Base-by-base conservation (phyloP, 2,329 filamentous ascomycete species). In the Colletotrichum theobromicola region DNA sequence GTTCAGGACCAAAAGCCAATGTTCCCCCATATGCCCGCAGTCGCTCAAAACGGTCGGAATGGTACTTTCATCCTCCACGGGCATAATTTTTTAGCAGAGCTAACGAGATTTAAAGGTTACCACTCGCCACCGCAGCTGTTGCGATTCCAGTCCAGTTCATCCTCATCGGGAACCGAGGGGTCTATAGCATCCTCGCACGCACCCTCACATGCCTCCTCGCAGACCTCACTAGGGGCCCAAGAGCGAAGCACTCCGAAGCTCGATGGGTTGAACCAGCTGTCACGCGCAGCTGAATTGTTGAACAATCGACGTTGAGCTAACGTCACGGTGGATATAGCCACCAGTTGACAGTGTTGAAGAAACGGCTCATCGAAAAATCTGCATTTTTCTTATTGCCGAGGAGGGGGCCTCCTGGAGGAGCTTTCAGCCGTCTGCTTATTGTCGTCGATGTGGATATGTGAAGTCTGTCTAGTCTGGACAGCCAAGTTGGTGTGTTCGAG, bases 251-350 rank as follows among this genome's bases (percentile, higher is more conserved):
- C 75, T 15, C 37, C 69, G 18, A 74, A 67, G 5, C 81, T 92
- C 24, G 90, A 92, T 75, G 90, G 90, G 3, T 90, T 93, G 82
- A 90, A 86, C 74, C 90, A 90, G 8, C 82, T 93, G 13, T 80
- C 92, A 2, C 86, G 85, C 75, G 91, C 91, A 12, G 90, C 90
- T 35, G 90, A 92, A 77, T 89, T 92, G 75, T 89, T 92, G 50
- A 88, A 88, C 72, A 86, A 87, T 55, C 83, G 85, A 66, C 37
- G 50, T 34, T 53, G 70, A 18, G 42, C 12, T 35, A 15, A 28
- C 18, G 15, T 16, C 24, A 7, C 7, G 24, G 9, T 10, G 12
- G 28, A 77, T n/a, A 46, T 15, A n/a, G 30, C 32, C 15, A 35
- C 24, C 7, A 2, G 10, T 30, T 28, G 32, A 24, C 8, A 16